These are phyloP conservation scores for Hemileia vastatrix DNA, from an alignment of 1,284 basidiomycete species.

Conservation along the genomic window DNA sequence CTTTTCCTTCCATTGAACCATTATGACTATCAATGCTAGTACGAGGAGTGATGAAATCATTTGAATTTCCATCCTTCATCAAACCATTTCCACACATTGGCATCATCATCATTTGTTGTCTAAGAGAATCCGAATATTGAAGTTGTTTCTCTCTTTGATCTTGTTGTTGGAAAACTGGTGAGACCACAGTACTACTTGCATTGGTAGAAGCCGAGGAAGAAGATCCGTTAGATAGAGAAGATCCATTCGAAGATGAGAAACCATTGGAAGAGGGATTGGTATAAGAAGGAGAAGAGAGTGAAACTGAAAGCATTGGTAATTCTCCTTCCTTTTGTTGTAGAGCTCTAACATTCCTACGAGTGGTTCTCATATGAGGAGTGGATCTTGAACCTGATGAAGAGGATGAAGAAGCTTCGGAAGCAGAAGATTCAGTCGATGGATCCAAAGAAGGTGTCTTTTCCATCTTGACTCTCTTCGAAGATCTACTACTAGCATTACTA, in stretches of 20 bases:
- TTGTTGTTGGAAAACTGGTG: slow-evolving; percentile 33
- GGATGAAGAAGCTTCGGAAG: background rate
- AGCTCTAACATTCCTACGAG: background rate
- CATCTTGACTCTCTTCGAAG: background rate
- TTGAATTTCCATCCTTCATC: too few species aligned
- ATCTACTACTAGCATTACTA: background rate
- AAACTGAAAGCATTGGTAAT: background rate
- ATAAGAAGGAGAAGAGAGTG: background rate
- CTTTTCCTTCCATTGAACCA: too few species aligned
- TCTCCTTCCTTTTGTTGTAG: background rate
- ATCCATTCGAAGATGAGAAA: background rate
- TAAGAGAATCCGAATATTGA: background rate
- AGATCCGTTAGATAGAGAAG: background rate
- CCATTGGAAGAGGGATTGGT: background rate
- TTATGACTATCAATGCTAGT: too few species aligned
- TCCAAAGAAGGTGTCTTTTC: background rate
- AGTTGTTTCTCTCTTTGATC: slow-evolving; percentile 6
- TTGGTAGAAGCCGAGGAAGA: background rate
- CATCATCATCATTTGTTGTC: background rate
- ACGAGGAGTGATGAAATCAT: too few species aligned
- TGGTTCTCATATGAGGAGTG: background rate
- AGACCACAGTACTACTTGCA: background rate
- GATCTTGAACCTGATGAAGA: background rate
- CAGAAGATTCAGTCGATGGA: background rate
- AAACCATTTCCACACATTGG: too few species aligned